phyloP scores from a whole-genome alignment of 495 filamentous ascomycete genomes.

The Neurospora sp. region DNA sequence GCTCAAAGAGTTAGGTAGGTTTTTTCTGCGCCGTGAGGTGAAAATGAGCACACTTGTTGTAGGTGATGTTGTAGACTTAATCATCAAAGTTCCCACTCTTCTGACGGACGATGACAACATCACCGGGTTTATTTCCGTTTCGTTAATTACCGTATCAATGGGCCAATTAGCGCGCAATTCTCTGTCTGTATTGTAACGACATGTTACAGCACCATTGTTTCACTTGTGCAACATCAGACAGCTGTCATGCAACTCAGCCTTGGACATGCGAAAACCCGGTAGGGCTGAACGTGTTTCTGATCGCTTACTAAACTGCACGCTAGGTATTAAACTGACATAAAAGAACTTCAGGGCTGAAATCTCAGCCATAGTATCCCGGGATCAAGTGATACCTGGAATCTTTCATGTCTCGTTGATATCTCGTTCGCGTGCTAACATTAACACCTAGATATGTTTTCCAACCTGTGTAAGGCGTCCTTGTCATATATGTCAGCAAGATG shows the following conservation, averaged over 20 bases:
- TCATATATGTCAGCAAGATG: neutral
- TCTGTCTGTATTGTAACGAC: neutral
- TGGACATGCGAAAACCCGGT: neutral
- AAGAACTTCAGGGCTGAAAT: neutral
- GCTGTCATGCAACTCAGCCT: neutral
- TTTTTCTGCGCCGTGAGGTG: neutral
- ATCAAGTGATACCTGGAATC: neutral
- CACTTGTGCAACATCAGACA: neutral
- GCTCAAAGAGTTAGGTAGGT: neutral
- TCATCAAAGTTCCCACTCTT: neutral
- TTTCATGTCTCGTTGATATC: neutral
- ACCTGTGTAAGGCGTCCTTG: neutral
- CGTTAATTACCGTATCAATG: neutral
- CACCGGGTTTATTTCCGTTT: neutral
- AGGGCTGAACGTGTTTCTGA: neutral
- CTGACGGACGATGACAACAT: neutral
- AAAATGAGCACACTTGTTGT: neutral
- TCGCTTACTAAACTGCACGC: neutral
- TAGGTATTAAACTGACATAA: neutral
- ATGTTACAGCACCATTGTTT: neutral
- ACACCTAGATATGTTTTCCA: neutral
- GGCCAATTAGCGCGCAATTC: neutral
- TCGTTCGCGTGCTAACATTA: neutral
- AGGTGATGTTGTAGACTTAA: neutral
- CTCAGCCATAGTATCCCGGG: neutral